Conservation (phyloP, 176 grass and related monocot species). For the Olyra latifolia region DNA sequence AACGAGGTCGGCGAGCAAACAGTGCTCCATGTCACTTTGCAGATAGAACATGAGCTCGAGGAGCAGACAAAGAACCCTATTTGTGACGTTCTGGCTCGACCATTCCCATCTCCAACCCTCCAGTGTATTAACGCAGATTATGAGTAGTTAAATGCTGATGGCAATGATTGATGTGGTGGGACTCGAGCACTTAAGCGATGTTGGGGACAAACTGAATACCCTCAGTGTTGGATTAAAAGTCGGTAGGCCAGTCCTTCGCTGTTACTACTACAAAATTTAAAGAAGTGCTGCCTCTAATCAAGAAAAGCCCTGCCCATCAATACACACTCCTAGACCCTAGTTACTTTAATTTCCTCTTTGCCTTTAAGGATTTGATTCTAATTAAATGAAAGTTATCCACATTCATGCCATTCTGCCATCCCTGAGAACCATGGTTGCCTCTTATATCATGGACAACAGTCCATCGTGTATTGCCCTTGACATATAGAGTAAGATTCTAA, state of each 20-base stretch:
- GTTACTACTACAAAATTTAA: constrained; percentile 16
- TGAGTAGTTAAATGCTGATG: not conserved
- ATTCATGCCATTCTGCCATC: not conserved
- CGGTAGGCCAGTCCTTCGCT: constrained; percentile 31
- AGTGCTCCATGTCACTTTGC: not conserved
- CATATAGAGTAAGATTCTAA: too few species aligned
- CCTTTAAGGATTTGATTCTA: not conserved
- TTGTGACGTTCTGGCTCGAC: not conserved
- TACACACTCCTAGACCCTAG: not conserved
- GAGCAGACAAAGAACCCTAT: constrained; percentile 15
- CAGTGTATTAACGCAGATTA: not conserved
- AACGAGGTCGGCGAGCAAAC: too few species aligned
- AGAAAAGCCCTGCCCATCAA: constrained; percentile 21
- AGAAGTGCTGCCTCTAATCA: not conserved
- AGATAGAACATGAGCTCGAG: constrained; percentile 2
- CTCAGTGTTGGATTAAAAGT: constrained; percentile 32
- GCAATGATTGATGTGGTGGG: constrained; percentile 35
- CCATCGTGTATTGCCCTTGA: too few species aligned
- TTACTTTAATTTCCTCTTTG: not conserved
- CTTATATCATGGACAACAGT: not conserved
- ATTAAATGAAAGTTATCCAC: not conserved
- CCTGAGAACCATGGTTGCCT: not conserved
- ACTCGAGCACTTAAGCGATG: constrained; percentile 6
- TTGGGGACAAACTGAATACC: constrained; percentile 28
- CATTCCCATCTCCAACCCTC: not conserved